Conservation (phyloP, 768 basidiomycete genomes). For the Pulveroboletus frians region DNA sequence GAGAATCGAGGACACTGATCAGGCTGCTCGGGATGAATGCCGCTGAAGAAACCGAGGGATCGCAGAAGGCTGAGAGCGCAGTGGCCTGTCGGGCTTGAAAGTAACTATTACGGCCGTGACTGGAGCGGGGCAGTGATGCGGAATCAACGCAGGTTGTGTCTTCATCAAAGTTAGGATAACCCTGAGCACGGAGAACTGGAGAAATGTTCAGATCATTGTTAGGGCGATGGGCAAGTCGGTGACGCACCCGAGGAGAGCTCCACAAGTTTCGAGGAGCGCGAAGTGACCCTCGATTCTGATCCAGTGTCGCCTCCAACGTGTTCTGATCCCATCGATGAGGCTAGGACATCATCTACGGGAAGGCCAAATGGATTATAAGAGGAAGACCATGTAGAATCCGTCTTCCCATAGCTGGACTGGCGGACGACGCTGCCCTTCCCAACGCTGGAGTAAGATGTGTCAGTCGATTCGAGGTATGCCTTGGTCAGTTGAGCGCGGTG, state of each 20-base stretch:
- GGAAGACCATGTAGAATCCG: constrained; percentile 22
- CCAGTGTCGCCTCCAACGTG: constrained; percentile 4
- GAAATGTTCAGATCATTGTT: constrained; percentile 9
- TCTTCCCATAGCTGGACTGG: constrained; percentile 8
- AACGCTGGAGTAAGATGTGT: constrained; percentile 3
- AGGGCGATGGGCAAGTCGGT: constrained; percentile 18
- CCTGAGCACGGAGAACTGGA: constrained; percentile 30
- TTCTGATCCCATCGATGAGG: constrained; percentile 14
- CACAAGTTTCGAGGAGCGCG: constrained; percentile 25
- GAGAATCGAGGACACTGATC: constrained; percentile 41
- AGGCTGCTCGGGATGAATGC: constrained; percentile 54
- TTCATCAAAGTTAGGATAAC: constrained; percentile 40
- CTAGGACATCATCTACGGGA: constrained; percentile 16
- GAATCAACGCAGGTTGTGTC: constrained; percentile 31
- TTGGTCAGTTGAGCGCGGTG: constrained; percentile 49
- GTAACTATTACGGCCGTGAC: constrained; percentile 11
- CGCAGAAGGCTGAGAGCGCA: constrained; percentile 54
- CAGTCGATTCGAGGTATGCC: constrained; percentile 28
- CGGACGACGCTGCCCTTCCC: constrained; percentile 6
- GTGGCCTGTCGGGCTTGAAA: constrained; percentile 17
- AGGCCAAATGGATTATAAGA: constrained; percentile 31
- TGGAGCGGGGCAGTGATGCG: constrained; percentile 7
- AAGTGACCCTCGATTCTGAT: constrained; percentile 13
- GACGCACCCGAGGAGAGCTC: constrained; percentile 30
- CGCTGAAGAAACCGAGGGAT: constrained; percentile 36